phyloP scores from a whole-genome alignment of 2,329 filamentous ascomycete genomes.

The Trichophyton simii region DNA sequence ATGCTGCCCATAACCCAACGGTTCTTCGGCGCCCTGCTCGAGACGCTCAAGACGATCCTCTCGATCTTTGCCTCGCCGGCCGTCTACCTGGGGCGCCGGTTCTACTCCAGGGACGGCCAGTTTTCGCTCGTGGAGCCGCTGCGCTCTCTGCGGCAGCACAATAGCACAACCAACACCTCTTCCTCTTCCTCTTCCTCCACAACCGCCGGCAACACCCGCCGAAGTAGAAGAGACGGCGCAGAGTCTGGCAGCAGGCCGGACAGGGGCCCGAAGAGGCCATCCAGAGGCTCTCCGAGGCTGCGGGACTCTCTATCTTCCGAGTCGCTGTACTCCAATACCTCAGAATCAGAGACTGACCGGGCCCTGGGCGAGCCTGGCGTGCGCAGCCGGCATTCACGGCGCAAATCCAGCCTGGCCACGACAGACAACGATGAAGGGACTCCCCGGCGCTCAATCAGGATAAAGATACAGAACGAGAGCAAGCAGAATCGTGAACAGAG shows the following conservation, averaged over 20 bases:
- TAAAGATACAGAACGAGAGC: slow-evolving; percentile 75
- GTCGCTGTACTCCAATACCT: slow-evolving; percentile 40
- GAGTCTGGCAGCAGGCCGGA: background rate
- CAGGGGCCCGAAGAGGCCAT: background rate
- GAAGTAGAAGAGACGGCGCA: too few species aligned
- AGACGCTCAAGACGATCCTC: slow-evolving; percentile 65
- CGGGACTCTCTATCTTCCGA: slow-evolving; percentile 25
- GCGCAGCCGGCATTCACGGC: slow-evolving; percentile 13
- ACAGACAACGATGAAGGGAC: slow-evolving; percentile 41
- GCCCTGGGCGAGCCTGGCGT: slow-evolving; percentile 18
- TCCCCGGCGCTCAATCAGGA: slow-evolving; percentile 71
- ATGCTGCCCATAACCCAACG: slow-evolving; percentile 49
- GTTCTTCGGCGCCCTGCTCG: slow-evolving; percentile 58
- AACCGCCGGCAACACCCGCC: background rate
- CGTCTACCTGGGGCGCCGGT: slow-evolving; percentile 67
- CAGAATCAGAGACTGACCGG: slow-evolving; percentile 43
- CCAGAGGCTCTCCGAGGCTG: slow-evolving; percentile 20
- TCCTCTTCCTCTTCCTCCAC: slow-evolving; percentile 4
- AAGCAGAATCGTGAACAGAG: slow-evolving; percentile 55
- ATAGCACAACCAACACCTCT: slow-evolving; percentile 2
- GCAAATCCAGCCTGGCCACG: slow-evolving; percentile 19
- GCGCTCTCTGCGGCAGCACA: slow-evolving; percentile 42
- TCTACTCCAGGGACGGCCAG: slow-evolving; percentile 66
- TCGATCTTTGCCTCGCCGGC: slow-evolving; percentile 68
- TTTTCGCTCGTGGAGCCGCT: slow-evolving; percentile 70